phyloP scores from a whole-genome alignment of 805 yeast genomes.

The Saturnispora bothae region DNA sequence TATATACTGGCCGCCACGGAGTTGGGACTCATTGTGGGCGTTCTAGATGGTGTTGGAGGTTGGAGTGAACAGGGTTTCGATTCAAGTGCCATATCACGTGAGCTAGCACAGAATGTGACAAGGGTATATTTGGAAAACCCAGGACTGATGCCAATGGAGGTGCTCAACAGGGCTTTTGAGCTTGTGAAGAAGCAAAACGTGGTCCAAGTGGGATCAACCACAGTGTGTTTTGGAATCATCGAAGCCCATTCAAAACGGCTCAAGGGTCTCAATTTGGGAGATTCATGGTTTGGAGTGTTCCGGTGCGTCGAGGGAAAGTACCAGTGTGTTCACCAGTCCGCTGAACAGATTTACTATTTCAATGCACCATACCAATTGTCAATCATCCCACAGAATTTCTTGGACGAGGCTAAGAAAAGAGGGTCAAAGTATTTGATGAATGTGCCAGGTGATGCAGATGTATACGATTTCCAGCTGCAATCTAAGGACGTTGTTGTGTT shows the following conservation, averaged over 20 bases:
- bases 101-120: constrained; percentile 52
- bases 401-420: constrained; percentile 40
- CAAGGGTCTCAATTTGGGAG: constrained; percentile 76
- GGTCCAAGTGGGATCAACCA: constrained; percentile 87
- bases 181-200: constrained; percentile 41
- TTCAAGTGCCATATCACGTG: constrained; percentile 77
- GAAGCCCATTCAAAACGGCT: constrained; percentile 42
- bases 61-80: constrained; percentile 92
- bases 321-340: constrained; percentile 52
- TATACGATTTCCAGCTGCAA: constrained; percentile 51
- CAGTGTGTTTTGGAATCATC: constrained; percentile 76
- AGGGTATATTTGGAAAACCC: constrained; percentile 22
- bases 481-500: constrained; percentile 69
- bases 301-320: constrained; percentile 29
- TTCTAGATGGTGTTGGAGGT: constrained; percentile 97
- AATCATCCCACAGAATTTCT: constrained; percentile 58
- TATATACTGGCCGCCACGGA: constrained; percentile 41
- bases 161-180: constrained; percentile 48
- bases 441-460: constrained; percentile 58
- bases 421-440: constrained; percentile 63
- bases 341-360: constrained; percentile 75
- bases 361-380: constrained; percentile 90
- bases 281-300: constrained; percentile 87
- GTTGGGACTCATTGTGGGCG: constrained; percentile 53
- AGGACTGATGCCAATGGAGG: constrained; percentile 30